Evolutionary conservation across 2,329 filamentous ascomycete genomes (phyloP), one percentile per base, ranked within the genome.

Genomic region (Exophiala sp.): DNA sequence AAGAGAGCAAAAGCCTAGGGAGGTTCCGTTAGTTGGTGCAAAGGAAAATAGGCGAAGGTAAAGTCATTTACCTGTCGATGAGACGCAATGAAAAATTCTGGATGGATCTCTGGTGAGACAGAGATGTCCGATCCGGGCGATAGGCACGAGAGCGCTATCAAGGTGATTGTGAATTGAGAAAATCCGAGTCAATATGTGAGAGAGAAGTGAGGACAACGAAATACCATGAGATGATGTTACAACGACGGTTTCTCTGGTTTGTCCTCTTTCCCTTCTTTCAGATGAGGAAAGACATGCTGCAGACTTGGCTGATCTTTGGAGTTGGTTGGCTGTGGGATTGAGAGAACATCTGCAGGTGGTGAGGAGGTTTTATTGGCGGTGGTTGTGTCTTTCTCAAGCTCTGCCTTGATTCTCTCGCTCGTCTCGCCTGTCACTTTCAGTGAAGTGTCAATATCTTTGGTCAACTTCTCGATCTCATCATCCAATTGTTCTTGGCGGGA

Each of bases 391-490:
- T 59, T 49, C 34, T 64, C 55, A 12, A 74, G 66, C 32, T 68
- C 71, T 47, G 75, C 67, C 45, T 60, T 80, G 75, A 58, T 60
- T 43, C 50, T 59, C 20, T 47, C 48, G 47, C 57, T 71, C 21
- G 54, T 42, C 52, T 60, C 51, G 36, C 47, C 71, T 5, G 78
- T 76, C 16, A 79, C 52, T 47, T 72, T 72, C 38, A 85, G 65
- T 5, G 77, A 80, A 63, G 78, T 70, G 49, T 85, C 81, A 40
- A 85, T 73, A 47, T 84, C 80, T 53, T 72, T 74, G 0, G 82
- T 82, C 29, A 85, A 69, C 58, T 80, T 78, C 10, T 79, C 76
- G 8, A 85, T 75, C 61, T 84, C 81, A 11, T 82, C 77, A 42
- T 80, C 74, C 14, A 85, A 66, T 40, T 66, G 64, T 66, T 86